phyloP scores from a whole-genome alignment of 2,329 filamentous ascomycete genomes.

The Fusarium sp. region DNA sequence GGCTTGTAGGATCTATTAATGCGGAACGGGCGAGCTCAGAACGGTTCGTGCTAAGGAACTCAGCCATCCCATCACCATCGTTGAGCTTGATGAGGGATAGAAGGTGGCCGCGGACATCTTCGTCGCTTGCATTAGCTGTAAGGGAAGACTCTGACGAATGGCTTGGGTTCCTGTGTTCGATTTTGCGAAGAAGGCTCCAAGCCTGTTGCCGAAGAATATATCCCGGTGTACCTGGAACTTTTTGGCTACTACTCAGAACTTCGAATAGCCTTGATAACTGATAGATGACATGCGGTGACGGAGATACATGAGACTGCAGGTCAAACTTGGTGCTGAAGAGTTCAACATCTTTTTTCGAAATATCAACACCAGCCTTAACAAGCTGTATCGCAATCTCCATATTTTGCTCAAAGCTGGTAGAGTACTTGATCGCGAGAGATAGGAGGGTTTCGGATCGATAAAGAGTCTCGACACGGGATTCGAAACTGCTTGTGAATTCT shows the following conservation, averaged over 20 bases:
- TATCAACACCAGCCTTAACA: not conserved
- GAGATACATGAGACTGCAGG: rapidly evolving
- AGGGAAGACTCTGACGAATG: too few species aligned
- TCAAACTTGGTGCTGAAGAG: not conserved
- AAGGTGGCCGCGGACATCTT: not conserved
- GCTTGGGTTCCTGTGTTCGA: not conserved
- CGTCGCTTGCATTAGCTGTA: too few species aligned
- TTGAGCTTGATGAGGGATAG: not conserved
- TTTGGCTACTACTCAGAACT: not conserved
- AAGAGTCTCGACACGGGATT: rapidly evolving
- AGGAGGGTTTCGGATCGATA: not conserved
- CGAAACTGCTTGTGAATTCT: rapidly evolving
- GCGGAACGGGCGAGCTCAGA: not conserved
- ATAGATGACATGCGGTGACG: too few species aligned
- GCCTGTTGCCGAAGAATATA: not conserved
- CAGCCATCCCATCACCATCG: not conserved
- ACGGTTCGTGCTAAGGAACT: not conserved
- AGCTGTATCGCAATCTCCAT: not conserved
- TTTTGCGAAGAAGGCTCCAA: not conserved
- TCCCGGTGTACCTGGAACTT: too few species aligned
- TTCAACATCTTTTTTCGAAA: not conserved
- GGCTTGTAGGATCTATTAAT: not conserved
- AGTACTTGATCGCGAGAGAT: not conserved
- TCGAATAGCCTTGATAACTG: not conserved
- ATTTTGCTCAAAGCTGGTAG: rapidly evolving